phyloP scores from a whole-genome alignment of 2,329 filamentous ascomycete genomes.

The Domatiomyces catenatus region DNA sequence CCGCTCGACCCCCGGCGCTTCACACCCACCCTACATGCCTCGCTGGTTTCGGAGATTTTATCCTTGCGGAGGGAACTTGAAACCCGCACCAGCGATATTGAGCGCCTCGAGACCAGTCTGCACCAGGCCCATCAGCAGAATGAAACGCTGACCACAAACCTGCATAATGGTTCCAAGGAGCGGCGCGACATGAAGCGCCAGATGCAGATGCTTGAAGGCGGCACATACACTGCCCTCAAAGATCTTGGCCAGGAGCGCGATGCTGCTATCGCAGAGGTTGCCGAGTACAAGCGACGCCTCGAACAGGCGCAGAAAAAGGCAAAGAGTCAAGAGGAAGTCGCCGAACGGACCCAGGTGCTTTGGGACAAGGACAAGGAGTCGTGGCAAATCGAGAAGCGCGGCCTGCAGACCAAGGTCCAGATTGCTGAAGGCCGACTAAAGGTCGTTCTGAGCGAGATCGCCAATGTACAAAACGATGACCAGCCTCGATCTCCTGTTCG shows the following conservation, averaged over 20 bases:
- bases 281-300: slow-evolving; percentile 61
- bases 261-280: slow-evolving; percentile 55
- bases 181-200: slow-evolving; percentile 69
- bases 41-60: slow-evolving; percentile 85
- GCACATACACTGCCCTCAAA: slow-evolving; percentile 68
- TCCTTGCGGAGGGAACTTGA: slow-evolving; percentile 77
- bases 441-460: slow-evolving; percentile 69
- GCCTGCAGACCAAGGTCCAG: slow-evolving; percentile 69
- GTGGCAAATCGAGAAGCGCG: slow-evolving; percentile 73
- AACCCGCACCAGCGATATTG: slow-evolving; percentile 73
- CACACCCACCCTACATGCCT: slow-evolving; percentile 88
- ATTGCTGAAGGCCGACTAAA: slow-evolving; percentile 80
- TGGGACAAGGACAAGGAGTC: slow-evolving; percentile 72
- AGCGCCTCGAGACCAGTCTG: slow-evolving; percentile 62
- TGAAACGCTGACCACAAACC: slow-evolving; percentile 49
- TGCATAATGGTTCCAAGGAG: slow-evolving; percentile 56
- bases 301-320: slow-evolving; percentile 65
- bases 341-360: slow-evolving; percentile 57
- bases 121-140: slow-evolving; percentile 58
- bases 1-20: slow-evolving; percentile 81
- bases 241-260: slow-evolving; percentile 77
- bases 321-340: slow-evolving; percentile 67
- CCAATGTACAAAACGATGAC: slow-evolving; percentile 26
- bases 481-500: slow-evolving; percentile 10
- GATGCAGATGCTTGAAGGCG: slow-evolving; percentile 71